Evolutionary conservation across 2,329 filamentous ascomycete genomes (phyloP).

Genomic region (Penicillium sp.): DNA sequence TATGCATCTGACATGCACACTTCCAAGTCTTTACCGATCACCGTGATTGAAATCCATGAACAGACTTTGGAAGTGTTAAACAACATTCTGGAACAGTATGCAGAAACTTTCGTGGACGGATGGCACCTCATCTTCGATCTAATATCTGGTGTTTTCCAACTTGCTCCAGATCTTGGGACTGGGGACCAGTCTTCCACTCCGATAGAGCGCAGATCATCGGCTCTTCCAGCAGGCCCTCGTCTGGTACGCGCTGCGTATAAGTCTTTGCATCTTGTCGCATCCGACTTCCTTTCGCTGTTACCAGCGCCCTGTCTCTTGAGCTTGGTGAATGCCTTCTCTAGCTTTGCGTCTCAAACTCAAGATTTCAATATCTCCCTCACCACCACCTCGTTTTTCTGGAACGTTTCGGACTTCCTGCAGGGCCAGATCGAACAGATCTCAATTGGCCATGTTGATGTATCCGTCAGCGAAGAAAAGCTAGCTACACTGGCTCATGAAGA

Average conservation of each 20-base stretch:
- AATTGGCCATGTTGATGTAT: slow-evolving; percentile 40
- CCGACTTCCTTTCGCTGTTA: slow-evolving; percentile 79
- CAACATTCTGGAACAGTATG: slow-evolving; percentile 79
- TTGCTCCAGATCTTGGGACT: slow-evolving; percentile 36
- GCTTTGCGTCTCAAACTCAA: slow-evolving; percentile 83
- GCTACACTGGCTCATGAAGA: slow-evolving; percentile 58
- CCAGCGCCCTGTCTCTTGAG: slow-evolving; percentile 69
- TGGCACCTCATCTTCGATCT: slow-evolving; percentile 87
- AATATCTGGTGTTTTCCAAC: slow-evolving; percentile 74
- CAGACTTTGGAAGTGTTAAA: slow-evolving; percentile 76
- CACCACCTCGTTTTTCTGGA: slow-evolving; percentile 94
- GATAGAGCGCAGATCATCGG: slow-evolving; percentile 18
- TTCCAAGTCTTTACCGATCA: slow-evolving; percentile 58
- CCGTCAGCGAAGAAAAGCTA: slow-evolving; percentile 55
- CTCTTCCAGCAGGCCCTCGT: slow-evolving; percentile 57
- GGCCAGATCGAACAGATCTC: slow-evolving; percentile 44
- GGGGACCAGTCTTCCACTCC: slow-evolving; percentile 7
- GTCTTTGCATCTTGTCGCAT: slow-evolving; percentile 87
- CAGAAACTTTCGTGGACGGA: slow-evolving; percentile 75
- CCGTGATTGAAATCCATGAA: slow-evolving; percentile 76
- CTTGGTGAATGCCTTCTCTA: slow-evolving; percentile 81
- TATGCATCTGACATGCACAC: slow-evolving; percentile 52
- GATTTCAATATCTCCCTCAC: slow-evolving; percentile 95
- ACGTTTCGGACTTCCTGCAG: slow-evolving; percentile 81
- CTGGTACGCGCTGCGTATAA: slow-evolving; percentile 84